Evolutionary conservation across 176 grass and related monocot genomes (phyloP).

Genomic region (Oryza glaberrima): DNA sequence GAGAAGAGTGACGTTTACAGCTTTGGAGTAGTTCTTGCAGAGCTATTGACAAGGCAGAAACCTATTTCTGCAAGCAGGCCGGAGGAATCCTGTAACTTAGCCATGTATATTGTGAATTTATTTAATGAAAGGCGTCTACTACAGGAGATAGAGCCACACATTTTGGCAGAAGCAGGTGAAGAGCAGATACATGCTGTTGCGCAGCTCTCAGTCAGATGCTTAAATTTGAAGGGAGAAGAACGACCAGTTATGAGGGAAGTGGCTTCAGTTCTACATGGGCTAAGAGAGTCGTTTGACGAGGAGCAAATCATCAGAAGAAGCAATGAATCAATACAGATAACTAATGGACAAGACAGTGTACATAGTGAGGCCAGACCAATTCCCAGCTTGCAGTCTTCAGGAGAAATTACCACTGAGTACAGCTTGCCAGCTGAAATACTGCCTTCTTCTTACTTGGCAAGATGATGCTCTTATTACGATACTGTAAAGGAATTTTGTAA

Average conservation of each 20-base stretch:
- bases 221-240: conserved; percentile 56
- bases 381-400: conserved; percentile 9
- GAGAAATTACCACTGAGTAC: conserved; percentile 18
- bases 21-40: conserved; percentile 64
- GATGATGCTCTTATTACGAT: not conserved
- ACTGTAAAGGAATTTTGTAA: no score
- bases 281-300: conserved; percentile 38
- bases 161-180: conserved; percentile 53
- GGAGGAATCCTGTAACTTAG: conserved; percentile 54
- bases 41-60: conserved; percentile 52
- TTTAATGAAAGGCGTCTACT: conserved; percentile 44
- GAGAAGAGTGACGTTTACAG: conserved; percentile 65
- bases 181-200: conserved; percentile 39
- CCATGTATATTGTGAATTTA: conserved; percentile 39
- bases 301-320: conserved; percentile 20
- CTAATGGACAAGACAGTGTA: not conserved
- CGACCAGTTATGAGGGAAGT: conserved; percentile 56
- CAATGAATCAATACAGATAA: not conserved
- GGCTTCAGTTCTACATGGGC: conserved; percentile 32
- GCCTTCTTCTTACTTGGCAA: conserved; percentile 18
- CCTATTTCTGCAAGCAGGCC: conserved; percentile 46
- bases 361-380: not conserved
- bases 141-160: conserved; percentile 41
- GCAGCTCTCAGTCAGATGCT: conserved; percentile 50
- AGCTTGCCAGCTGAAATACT: conserved; percentile 35